A percentile compares a stretch with the other conserved stretches of the same genome.
Conservation (phyloP, 2,329 filamentous ascomycete species). For the Didymella glomerata region DNA sequence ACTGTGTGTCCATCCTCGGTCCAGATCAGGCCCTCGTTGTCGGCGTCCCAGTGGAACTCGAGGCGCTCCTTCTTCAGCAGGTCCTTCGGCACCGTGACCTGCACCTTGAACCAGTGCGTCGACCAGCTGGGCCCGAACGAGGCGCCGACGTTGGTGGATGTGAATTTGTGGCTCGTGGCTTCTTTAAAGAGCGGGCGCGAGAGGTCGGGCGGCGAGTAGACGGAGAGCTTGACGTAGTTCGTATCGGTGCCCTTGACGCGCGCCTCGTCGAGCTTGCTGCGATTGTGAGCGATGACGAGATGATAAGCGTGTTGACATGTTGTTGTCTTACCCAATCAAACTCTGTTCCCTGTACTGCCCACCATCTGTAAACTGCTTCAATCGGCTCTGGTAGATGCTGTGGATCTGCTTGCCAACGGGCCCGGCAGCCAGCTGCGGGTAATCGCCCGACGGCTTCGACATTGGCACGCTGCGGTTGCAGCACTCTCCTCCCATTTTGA, state of each 20-base stretch:
- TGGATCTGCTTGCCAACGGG: slow-evolving; percentile 66
- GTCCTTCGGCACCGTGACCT: slow-evolving; percentile 77
- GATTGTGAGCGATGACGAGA: neutral
- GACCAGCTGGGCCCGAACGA: slow-evolving; percentile 95
- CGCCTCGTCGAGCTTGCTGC: slow-evolving; percentile 76
- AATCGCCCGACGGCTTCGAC: slow-evolving; percentile 28
- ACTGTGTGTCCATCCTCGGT: slow-evolving; percentile 86
- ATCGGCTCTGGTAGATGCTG: slow-evolving; percentile 83
- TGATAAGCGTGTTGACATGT: neutral
- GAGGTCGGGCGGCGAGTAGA: slow-evolving; percentile 83
- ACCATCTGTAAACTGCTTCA: slow-evolving; percentile 78
- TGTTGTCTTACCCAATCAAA: slow-evolving; percentile 68
- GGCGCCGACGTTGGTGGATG: slow-evolving; percentile 75
- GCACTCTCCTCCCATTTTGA: slow-evolving; percentile 48
- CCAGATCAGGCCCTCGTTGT: slow-evolving; percentile 96
- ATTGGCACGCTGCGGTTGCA: slow-evolving; percentile 40
- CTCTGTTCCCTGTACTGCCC: slow-evolving; percentile 78
- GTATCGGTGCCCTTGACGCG: slow-evolving; percentile 69
- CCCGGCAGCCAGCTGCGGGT: slow-evolving; percentile 47
- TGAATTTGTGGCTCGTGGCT: slow-evolving; percentile 78
- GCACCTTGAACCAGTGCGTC: slow-evolving; percentile 95
- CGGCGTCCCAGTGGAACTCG: slow-evolving; percentile 96
- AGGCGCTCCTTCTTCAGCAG: slow-evolving; percentile 79
- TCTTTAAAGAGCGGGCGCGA: slow-evolving; percentile 86
- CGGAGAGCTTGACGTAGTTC: slow-evolving; percentile 78